A percentile compares a stretch with the other conserved stretches of the same genome.
These are phyloP conservation scores for Botrytis fragariae DNA, from an alignment of 2,329 filamentous ascomycete species.

Conservation along the genomic window DNA sequence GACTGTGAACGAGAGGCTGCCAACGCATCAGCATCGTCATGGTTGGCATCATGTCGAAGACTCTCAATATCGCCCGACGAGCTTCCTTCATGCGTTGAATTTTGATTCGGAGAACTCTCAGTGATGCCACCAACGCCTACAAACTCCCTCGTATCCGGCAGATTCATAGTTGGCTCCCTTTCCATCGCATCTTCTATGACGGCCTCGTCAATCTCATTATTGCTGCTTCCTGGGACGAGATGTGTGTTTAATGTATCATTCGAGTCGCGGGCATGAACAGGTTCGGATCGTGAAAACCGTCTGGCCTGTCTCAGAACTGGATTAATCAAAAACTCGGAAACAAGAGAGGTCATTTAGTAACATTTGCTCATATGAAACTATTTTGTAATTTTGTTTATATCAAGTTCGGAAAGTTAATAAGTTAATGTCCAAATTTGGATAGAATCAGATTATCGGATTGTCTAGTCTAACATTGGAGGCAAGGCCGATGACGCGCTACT, in stretches of 20 bases:
- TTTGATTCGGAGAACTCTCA: conserved; percentile 22
- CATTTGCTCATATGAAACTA: conserved; percentile 25
- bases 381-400: neutral
- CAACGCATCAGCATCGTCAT: neutral
- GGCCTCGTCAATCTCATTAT: conserved; percentile 23
- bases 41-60: neutral
- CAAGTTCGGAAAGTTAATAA: neutral
- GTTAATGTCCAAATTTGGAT: conserved; percentile 2
- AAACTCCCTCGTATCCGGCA: neutral
- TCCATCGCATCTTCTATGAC: conserved; percentile 27
- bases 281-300: conserved; percentile 51
- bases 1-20: conserved; percentile 20
- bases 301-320: conserved; percentile 65
- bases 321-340: conserved; percentile 64
- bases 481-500: conserved; percentile 24
- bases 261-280: conserved; percentile 39
- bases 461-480: conserved; percentile 1
- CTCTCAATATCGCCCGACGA: neutral
- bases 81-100: conserved; percentile 28
- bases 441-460: neutral
- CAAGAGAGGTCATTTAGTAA: conserved; percentile 57
- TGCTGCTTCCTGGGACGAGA: conserved; percentile 21
- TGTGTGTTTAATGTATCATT: conserved; percentile 34
- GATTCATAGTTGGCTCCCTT: neutral
- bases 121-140: conserved; percentile 13